Conservation (phyloP, 768 basidiomycete genomes). For the Phaeotremella fagi region DNA sequence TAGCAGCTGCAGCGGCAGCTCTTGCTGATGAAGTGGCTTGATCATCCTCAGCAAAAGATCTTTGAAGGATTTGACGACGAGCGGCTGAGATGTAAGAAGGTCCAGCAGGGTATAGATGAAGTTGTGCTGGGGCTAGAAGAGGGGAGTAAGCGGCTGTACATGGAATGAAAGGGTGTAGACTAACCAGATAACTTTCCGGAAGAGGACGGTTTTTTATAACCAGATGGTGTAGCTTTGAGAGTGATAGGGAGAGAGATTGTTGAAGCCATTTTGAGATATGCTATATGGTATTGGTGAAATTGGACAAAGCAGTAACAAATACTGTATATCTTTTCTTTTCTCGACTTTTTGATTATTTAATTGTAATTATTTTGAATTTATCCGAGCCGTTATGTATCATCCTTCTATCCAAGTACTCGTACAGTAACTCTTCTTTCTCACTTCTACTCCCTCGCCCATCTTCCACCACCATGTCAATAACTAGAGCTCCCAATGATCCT, state of each 20-base stretch:
- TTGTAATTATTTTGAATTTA: not conserved
- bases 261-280: conserved; percentile 40
- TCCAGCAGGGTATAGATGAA: conserved; percentile 74
- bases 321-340: not conserved
- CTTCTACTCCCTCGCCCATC: not conserved
- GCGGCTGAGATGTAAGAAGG: conserved; percentile 80
- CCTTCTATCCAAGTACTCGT: not conserved
- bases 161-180: conserved; percentile 18
- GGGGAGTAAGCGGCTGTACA: conserved; percentile 9
- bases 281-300: too few species aligned
- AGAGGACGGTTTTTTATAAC: conserved; percentile 51
- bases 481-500: conserved; percentile 37
- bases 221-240: conserved; percentile 52
- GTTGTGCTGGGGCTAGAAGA: conserved; percentile 50
- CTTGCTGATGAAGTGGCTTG: conserved; percentile 58
- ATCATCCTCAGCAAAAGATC: conserved; percentile 81
- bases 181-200: conserved; percentile 42
- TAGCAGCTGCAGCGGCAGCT: conserved; percentile 53
- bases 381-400: not conserved
- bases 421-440: too few species aligned
- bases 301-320: not conserved
- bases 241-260: conserved; percentile 51
- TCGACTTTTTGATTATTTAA: not conserved
- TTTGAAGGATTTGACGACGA: conserved; percentile 65
- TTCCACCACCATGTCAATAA: not conserved